Evolutionary conservation across 148 eudicot species (phyloP), one percentile per base, ranked within the genome.

Genomic region (Rhododendron ferrugineum): DNA sequence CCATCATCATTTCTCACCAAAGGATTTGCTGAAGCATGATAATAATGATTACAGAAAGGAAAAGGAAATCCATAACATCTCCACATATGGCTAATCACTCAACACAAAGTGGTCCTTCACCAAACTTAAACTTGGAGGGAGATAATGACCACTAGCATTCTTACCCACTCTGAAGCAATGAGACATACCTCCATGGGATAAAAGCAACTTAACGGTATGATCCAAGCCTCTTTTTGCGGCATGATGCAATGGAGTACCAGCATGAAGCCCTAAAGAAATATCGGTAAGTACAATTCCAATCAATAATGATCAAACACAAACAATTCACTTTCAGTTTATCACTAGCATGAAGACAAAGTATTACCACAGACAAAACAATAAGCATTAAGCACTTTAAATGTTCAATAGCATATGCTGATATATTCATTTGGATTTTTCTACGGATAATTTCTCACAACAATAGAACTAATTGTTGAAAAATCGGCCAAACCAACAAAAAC

Each of bases 181-280:
- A 54, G n/a, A 26, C 79, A 74, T 89, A 92, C 94, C 95, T 89
- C 92, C 92, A 84, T 88, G 88, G 73, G 89, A 83, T 18, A 92
- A 89, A 87, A 93, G 94, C 85, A 93, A 86, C 85, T 49, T 91
- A 73, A 92, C 91, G 50, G 88, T 87, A 86, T 75, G 83, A 64
- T 84, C 92, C 16, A 92, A 86, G 44, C 93, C 94, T 91, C 92
- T 89, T 88, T 92, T 89, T 47, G 95, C 90, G 64, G 94, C 93
- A 91, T 92, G 93, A 89, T 92, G 95, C 78, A 93, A 90, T 28
- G 94, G 90, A 42, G 93, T 92, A 28, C 94, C 94, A 50, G 89
- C 95, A 88, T 92, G 89, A 78, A 90, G 86, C 52, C 94, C 95
- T 93, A 42, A 20, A 54, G 36, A 11, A 74, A 22, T 9, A 42